Evolutionary conservation across 2,329 filamentous ascomycete species (phyloP).

Genomic region (Alternaria sp.): DNA sequence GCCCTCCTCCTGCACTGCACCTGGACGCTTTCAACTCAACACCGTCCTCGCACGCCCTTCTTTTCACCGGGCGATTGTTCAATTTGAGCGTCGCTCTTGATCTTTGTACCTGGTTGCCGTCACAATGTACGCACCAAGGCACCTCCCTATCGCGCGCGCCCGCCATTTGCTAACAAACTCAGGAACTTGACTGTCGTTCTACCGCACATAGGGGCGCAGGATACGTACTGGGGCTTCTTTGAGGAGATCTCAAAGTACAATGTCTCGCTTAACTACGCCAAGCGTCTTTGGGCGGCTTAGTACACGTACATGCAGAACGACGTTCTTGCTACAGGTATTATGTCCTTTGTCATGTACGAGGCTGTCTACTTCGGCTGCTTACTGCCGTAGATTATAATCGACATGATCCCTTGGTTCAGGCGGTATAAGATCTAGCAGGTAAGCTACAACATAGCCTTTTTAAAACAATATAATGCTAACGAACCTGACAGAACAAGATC

Average conservation of each 20-base stretch:
- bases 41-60: no score
- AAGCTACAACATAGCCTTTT: slow-evolving; percentile 54
- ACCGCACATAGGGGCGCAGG: no score
- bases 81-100: no score
- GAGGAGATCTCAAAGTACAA: slow-evolving; percentile 74
- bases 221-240: slow-evolving; percentile 72
- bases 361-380: slow-evolving; percentile 90
- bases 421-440: slow-evolving; percentile 94
- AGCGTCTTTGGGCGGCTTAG: slow-evolving; percentile 94
- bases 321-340: slow-evolving; percentile 91
- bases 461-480: slow-evolving; percentile 22
- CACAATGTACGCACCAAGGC: no score
- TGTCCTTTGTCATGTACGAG: slow-evolving; percentile 98
- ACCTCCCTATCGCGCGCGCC: no score
- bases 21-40: no score
- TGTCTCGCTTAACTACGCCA: slow-evolving; percentile 83
- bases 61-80: no score
- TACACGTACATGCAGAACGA: slow-evolving; percentile 99
- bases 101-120: no score
- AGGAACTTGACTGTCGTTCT: no score
- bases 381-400: slow-evolving; percentile 92
- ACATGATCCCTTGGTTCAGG: slow-evolving; percentile 84
- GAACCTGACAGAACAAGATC: slow-evolving; percentile 73
- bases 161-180: no score
- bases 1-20: no score